Evolutionary conservation across 805 yeast species (phyloP).

Genomic region (Ogataea trehaloabstinens): DNA sequence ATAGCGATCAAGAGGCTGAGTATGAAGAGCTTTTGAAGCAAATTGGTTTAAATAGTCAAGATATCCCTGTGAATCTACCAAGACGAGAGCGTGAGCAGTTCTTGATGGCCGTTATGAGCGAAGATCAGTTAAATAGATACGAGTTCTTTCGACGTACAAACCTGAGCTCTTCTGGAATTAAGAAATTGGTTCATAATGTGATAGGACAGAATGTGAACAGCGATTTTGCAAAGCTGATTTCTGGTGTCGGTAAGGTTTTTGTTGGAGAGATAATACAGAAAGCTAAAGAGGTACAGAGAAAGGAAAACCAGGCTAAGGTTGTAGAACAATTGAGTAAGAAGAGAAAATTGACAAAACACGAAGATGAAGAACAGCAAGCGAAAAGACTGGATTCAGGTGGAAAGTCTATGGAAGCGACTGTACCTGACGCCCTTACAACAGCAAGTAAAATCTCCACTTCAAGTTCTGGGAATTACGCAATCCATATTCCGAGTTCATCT

Average conservation of each 20-base stretch:
- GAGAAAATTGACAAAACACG: constrained; percentile 29
- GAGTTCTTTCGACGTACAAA: constrained; percentile 84
- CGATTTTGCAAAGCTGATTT: constrained; percentile 74
- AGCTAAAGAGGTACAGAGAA: constrained; percentile 69
- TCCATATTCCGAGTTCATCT: constrained; percentile 27
- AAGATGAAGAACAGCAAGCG: constrained; percentile 24
- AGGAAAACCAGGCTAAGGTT: constrained; percentile 44
- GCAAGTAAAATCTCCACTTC: constrained; percentile 2
- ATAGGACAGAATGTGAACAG: constrained; percentile 78
- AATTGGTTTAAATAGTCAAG: constrained; percentile 32
- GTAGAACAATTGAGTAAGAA: constrained; percentile 42
- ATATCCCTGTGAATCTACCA: constrained; percentile 31
- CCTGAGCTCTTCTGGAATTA: constrained; percentile 69
- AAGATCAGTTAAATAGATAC: constrained; percentile 82
- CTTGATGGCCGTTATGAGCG: constrained; percentile 68
- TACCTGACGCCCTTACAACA: constrained; percentile 21
- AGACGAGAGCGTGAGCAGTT: constrained; percentile 60
- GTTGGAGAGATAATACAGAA: constrained; percentile 87
- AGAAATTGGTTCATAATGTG: constrained; percentile 74
- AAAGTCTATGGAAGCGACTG: constrained; percentile 33
- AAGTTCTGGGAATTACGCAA: not conserved
- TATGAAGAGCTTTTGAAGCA: constrained; percentile 30
- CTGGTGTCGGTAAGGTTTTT: constrained; percentile 85
- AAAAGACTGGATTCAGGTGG: constrained; percentile 39
- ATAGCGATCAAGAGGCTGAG: constrained; percentile 25